Conservation (phyloP, 192 early-diverging fungal genomes). For the Coemansia sp. region DNA sequence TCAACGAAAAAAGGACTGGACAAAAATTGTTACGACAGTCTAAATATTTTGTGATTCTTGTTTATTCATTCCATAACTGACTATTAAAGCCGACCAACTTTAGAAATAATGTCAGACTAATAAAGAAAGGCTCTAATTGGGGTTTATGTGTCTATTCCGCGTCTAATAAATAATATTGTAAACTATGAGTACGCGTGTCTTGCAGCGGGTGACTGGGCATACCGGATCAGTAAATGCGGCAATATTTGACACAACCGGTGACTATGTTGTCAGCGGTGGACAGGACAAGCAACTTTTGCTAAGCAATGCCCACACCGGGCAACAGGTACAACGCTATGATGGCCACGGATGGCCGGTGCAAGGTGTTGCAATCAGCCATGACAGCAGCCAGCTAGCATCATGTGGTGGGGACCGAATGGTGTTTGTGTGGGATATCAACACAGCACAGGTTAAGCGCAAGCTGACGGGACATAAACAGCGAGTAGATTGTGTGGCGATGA, state of each 20-base stretch:
- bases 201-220: conserved; percentile 58
- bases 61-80: too few species aligned
- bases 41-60: too few species aligned
- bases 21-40: too few species aligned
- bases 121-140: too few species aligned
- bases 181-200: conserved; percentile 10
- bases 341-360: conserved; percentile 86
- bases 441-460: conserved; percentile 67
- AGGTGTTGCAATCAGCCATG: conserved; percentile 37
- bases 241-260: conserved; percentile 67
- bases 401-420: conserved; percentile 80
- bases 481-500: conserved; percentile 83
- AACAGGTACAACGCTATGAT: conserved; percentile 71
- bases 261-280: conserved; percentile 82
- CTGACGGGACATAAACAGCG: conserved; percentile 80
- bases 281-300: conserved; percentile 69
- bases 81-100: too few species aligned
- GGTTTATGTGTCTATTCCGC: too few species aligned
- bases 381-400: conserved; percentile 70
- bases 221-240: conserved; percentile 67
- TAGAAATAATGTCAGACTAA: too few species aligned
- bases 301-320: conserved; percentile 67
- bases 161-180: too few species aligned
- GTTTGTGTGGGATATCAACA: conserved; percentile 83
- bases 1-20: too few species aligned